These are phyloP conservation scores for Diaporthe sp. DNA, from an alignment of 2,329 filamentous ascomycete genomes.

Conservation along the genomic window DNA sequence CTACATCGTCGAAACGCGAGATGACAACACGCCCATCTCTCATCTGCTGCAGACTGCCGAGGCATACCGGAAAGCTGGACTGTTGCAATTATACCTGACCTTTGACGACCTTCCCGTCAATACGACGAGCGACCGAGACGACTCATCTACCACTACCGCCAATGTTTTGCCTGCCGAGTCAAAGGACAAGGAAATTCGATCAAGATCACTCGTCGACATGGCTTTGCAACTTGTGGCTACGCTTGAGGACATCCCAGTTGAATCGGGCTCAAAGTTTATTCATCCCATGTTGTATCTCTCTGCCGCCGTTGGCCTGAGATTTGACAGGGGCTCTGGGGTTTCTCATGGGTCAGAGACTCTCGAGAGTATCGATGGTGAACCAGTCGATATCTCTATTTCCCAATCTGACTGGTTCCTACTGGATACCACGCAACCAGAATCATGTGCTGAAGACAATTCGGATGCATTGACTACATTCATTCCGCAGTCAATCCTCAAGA, in stretches of 20 bases:
- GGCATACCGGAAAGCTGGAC: not conserved
- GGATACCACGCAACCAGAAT: not conserved
- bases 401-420: not conserved
- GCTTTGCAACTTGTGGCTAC: not conserved
- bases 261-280: not conserved
- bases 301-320: not conserved
- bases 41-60: not conserved
- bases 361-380: not conserved
- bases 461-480: not conserved
- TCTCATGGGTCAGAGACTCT: not conserved
- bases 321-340: not conserved
- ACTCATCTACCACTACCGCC: accelerated
- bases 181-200: not conserved
- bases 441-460: not conserved
- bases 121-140: not conserved
- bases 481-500: not conserved
- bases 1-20: not conserved
- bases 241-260: not conserved
- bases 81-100: not conserved
- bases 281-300: not conserved
- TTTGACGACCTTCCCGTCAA: not conserved
- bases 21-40: not conserved
- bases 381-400: not conserved
- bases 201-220: not conserved
- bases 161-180: not conserved